Conservation (phyloP, 305 asterid species). For the Caryopteris hybrid region DNA sequence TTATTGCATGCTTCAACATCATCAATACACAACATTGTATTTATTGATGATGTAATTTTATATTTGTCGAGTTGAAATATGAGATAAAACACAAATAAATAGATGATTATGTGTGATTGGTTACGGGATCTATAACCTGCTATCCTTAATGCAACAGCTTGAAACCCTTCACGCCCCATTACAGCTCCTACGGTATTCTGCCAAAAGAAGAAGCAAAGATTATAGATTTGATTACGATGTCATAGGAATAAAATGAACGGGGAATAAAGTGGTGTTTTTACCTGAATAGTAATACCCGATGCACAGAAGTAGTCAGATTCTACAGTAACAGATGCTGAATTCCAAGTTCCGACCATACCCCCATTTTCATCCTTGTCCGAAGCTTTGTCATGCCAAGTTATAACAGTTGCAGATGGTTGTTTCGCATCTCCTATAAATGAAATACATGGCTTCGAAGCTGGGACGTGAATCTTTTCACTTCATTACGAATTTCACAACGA, state of each 20-base stretch:
- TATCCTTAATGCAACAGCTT: constrained; percentile 61
- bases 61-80: too few species aligned
- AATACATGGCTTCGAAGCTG: constrained; percentile 44
- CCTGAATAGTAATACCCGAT: constrained; percentile 46
- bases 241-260: too few species aligned
- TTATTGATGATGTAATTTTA: too few species aligned
- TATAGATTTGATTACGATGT: too few species aligned
- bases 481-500: background rate
- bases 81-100: too few species aligned
- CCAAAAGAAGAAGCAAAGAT: too few species aligned
- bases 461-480: constrained; percentile 68
- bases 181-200: constrained; percentile 41
- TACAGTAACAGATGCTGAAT: constrained; percentile 47
- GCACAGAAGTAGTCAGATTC: constrained; percentile 67
- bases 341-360: constrained; percentile 34
- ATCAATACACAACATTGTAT: too few species aligned
- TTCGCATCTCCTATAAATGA: constrained; percentile 51
- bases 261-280: too few species aligned
- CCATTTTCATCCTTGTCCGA: constrained; percentile 31
- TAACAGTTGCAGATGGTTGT: constrained; percentile 30
- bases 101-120: too few species aligned
- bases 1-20: too few species aligned
- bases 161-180: constrained; percentile 33
- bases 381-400: constrained; percentile 64
- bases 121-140: too few species aligned